Conservation (phyloP, 208 protist genomes). For the Trypanosoma mega region DNA sequence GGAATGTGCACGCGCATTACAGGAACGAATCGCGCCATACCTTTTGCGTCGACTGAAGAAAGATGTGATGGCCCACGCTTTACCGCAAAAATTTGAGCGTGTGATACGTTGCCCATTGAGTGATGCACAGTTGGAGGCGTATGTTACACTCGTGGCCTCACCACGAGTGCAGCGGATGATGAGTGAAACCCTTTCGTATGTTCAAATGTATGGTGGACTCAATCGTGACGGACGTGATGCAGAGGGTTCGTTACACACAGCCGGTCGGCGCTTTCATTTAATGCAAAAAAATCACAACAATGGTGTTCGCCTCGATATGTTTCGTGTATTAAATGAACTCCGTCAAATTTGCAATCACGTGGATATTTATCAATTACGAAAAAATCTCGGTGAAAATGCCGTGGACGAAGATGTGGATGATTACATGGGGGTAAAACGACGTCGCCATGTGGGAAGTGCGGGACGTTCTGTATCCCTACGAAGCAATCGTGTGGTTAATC, state of each 20-base stretch:
- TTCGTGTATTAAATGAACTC: constrained; percentile 64
- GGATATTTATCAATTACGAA: constrained; percentile 63
- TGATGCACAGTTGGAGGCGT: constrained; percentile 88
- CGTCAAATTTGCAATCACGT: constrained; percentile 85
- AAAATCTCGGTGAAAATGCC: constrained; percentile 34
- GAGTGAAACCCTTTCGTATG: constrained; percentile 30
- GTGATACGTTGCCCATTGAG: constrained; percentile 96
- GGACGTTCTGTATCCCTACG: constrained; percentile 60
- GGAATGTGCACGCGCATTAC: constrained; percentile 92
- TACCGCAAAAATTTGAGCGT: constrained; percentile 96
- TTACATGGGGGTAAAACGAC: background rate
- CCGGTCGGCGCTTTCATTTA: constrained; percentile 51
- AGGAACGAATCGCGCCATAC: constrained; percentile 94
- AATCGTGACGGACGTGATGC: constrained; percentile 60
- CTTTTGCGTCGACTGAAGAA: constrained; percentile 96
- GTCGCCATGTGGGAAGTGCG: background rate
- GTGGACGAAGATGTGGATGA: constrained; percentile 3
- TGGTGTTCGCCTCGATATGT: constrained; percentile 54
- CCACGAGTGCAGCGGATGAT: constrained; percentile 64
- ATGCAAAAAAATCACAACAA: constrained; percentile 27
- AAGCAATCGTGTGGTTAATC: constrained; percentile 65
- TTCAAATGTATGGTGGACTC: constrained; percentile 34
- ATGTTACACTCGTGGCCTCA: constrained; percentile 87
- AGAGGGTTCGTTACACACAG: constrained; percentile 56
- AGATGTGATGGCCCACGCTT: constrained; percentile 80